These are phyloP conservation scores for Eimeria falciformis DNA, from an alignment of 169 alveolate genomes.

Conservation along the genomic window DNA sequence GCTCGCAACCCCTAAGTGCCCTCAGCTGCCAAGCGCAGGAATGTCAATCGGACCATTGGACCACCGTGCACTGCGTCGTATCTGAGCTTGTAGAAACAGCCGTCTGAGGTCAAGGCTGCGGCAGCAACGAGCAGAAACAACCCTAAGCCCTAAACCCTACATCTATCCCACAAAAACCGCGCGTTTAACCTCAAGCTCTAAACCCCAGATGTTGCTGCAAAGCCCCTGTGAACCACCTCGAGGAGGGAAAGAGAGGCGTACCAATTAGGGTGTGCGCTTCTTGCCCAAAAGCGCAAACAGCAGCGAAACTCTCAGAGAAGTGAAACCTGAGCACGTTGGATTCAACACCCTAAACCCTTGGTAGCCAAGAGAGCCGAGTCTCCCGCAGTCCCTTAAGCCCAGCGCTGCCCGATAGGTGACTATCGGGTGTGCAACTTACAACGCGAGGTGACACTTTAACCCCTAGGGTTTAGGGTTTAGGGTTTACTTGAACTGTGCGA, in stretches of 20 bases:
- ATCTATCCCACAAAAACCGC: neutral
- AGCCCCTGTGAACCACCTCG: neutral
- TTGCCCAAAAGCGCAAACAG: constrained; percentile 35
- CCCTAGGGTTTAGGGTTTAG: neutral
- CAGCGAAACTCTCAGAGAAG: constrained; percentile 22
- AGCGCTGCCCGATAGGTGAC: neutral
- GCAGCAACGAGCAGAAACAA: neutral
- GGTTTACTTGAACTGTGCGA: constrained; percentile 37
- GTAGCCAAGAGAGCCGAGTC: neutral
- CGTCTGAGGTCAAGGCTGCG: constrained; percentile 38
- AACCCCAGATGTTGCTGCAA: neutral
- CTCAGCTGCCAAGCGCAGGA: constrained; percentile 38
- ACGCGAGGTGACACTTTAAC: too few relatives aligned
- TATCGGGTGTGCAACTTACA: neutral
- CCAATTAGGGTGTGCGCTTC: constrained; percentile 16
- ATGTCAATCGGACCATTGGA: neutral
- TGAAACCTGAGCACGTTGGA: neutral
- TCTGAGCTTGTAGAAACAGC: constrained; percentile 10
- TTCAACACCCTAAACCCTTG: neutral
- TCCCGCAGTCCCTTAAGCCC: neutral
- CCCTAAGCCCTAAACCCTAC: constrained; percentile 14
- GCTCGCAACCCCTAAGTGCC: too few relatives aligned
- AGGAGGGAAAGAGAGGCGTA: too few relatives aligned
- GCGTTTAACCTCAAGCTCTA: neutral
- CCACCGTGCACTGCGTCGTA: neutral